Percentiles rank a stretch among this genome's conserved stretches.
Evolutionary conservation across 1,284 basidiomycete species (phyloP).

Genomic region (Trametes hirsuta): DNA sequence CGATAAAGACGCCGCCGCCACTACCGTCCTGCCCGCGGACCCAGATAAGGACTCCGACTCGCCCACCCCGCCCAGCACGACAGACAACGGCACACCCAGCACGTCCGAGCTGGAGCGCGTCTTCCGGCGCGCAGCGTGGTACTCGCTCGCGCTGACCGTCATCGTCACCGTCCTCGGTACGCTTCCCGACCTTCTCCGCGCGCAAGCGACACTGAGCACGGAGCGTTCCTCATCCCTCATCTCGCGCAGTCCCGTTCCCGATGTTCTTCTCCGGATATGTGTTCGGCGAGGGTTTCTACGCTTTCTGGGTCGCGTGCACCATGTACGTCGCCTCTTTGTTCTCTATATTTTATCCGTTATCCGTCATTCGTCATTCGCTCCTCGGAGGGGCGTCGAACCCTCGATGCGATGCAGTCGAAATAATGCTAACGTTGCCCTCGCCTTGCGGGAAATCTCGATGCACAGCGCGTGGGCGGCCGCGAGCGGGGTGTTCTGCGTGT

Average conservation of each 20-base stretch:
- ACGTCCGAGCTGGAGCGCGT: constrained; percentile 36
- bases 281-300: constrained; percentile 51
- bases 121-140: constrained; percentile 45
- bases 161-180: constrained; percentile 47
- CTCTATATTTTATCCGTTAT: too few species aligned
- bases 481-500: constrained; percentile 49
- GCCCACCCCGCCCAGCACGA: neutral
- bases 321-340: constrained; percentile 37
- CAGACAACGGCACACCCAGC: constrained; percentile 9
- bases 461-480: constrained; percentile 49
- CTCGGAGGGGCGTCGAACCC: too few species aligned
- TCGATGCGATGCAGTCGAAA: too few species aligned
- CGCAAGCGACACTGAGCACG: neutral
- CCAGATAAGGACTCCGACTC: neutral
- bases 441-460: neutral
- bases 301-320: constrained; percentile 53
- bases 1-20: neutral
- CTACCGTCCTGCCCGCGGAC: neutral
- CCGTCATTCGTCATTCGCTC: too few species aligned
- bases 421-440: too few species aligned
- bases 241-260: constrained; percentile 46
- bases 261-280: constrained; percentile 58
- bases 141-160: constrained; percentile 43
- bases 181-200: constrained; percentile 3
- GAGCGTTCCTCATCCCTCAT: neutral